A percentile compares a stretch with the other conserved stretches of the same genome.
These are phyloP conservation scores for Psilocybe cubensis DNA, from an alignment of 768 basidiomycete genomes.

Conservation along the genomic window DNA sequence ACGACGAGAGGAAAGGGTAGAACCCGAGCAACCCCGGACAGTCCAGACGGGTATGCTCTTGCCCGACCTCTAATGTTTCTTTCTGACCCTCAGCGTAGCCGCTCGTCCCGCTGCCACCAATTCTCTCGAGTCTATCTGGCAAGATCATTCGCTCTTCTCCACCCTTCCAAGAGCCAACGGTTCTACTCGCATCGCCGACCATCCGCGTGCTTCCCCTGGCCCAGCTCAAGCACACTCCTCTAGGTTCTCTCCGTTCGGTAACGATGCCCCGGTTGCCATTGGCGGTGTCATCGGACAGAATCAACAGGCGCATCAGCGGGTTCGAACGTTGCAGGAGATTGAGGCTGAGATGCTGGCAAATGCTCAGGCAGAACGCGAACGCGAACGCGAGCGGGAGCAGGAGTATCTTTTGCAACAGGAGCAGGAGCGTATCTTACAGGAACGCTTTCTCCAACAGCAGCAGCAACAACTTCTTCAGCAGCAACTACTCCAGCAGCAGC, in stretches of 20 bases:
- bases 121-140: slow-evolving; percentile 79
- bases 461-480: slow-evolving; percentile 40
- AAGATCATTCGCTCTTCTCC: slow-evolving; percentile 78
- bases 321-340: slow-evolving; percentile 78
- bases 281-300: slow-evolving; percentile 39
- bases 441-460: slow-evolving; percentile 41
- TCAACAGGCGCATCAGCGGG: slow-evolving; percentile 36
- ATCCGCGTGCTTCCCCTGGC: slow-evolving; percentile 34
- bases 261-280: slow-evolving; percentile 21
- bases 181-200: slow-evolving; percentile 41
- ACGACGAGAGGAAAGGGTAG: slow-evolving; percentile 19
- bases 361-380: slow-evolving; percentile 40
- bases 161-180: slow-evolving; percentile 62
- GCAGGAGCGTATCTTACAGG: slow-evolving; percentile 30
- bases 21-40: slow-evolving; percentile 12
- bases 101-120: slow-evolving; percentile 45
- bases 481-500: slow-evolving; percentile 38
- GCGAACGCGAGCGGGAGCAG: slow-evolving; percentile 27
- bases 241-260: slow-evolving; percentile 44
- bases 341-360: slow-evolving; percentile 82
- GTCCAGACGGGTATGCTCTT: slow-evolving; percentile 21
- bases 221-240: slow-evolving; percentile 27
- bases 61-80: slow-evolving; percentile 17
- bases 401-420: slow-evolving; percentile 37
- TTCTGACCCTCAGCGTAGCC: slow-evolving; percentile 14